Evolutionary conservation across 345 rosid genomes (phyloP), one percentile per base, ranked within the genome.

Genomic region (Streptanthus diversifolius): DNA sequence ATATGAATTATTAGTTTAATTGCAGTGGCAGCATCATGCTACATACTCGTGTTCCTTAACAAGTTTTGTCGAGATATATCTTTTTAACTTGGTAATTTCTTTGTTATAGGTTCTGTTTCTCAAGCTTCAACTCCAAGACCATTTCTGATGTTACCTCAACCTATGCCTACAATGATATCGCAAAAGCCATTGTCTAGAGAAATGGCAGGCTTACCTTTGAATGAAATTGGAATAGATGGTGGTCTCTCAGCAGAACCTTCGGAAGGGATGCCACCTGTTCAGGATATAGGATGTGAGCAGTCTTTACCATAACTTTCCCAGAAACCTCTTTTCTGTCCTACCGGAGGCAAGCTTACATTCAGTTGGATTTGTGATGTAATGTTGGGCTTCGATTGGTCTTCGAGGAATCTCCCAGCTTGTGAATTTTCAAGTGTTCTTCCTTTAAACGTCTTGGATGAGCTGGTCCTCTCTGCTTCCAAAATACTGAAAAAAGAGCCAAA

Each of bases 351-450:
- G 70, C 68, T 72, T 57, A 77, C 73, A 2, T 77, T 77, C 77
- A 77, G 80, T 66, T 77, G 80, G 80, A 72, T 77, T 61, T 77
- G 80, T 60, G 80, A 77, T 51, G 80, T 77, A n/a, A 77, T 77
- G 80, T 43, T 77, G 69, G 69, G 55, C 3, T 77, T 77, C 54
- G 80, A 77, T 66, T 77, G 80, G 80, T 77, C 80, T 13, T 77
- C 80, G 7, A 77, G 73, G 72, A 77, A 77, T 35, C 59, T 77
- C 52, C 63, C 77, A 71, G 63, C 77, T 58, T 32, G 56, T 72
- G 80, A 72, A 30, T 77, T 77, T 27, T 72, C 77, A 35, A 77
- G 73, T 53, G 69, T 77, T 66, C 56, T 77, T 7, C 77, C 80
- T 39, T 57, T 59, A 51, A 33, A 51, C 56, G 76, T 77, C 62